phyloP scores from a whole-genome alignment of 352 stramenopile genomes.

The Halophytophthora batemanensis region DNA sequence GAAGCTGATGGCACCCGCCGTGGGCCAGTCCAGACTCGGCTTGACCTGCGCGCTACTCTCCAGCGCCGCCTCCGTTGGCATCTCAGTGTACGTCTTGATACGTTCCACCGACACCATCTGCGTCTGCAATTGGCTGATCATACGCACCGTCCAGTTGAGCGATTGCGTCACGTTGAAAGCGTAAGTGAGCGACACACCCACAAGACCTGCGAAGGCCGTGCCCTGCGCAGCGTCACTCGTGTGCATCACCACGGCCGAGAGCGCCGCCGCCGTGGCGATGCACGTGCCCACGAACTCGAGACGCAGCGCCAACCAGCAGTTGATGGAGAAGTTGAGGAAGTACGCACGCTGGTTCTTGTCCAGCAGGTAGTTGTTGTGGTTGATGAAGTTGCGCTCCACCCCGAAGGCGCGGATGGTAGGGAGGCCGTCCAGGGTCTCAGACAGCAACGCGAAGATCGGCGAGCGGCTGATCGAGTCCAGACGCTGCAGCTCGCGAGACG shows the following conservation, averaged over 20 bases:
- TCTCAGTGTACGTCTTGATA: constrained; percentile 59
- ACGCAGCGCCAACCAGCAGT: constrained; percentile 92
- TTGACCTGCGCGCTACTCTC: constrained; percentile 25
- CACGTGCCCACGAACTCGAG: constrained; percentile 62
- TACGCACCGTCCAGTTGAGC: constrained; percentile 63
- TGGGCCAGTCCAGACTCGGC: constrained; percentile 69
- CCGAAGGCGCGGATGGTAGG: constrained; percentile 79
- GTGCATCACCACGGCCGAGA: constrained; percentile 45
- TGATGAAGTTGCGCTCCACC: constrained; percentile 22
- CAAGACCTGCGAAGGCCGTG: constrained; percentile 43
- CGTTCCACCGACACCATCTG: constrained; percentile 72
- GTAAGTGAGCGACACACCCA: constrained; percentile 63
- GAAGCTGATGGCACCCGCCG: constrained; percentile 79
- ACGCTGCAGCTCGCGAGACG: constrained; percentile 83
- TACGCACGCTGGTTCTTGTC: constrained; percentile 25
- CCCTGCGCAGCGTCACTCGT: constrained; percentile 23
- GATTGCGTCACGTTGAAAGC: constrained; percentile 71
- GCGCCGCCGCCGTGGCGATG: constrained; percentile 40
- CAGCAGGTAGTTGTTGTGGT: constrained; percentile 21
- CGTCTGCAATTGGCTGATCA: constrained; percentile 66
- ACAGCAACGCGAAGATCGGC: constrained; percentile 89
- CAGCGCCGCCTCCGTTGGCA: constrained; percentile 45
- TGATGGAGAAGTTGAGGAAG: constrained; percentile 20
- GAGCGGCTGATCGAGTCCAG: constrained; percentile 80
- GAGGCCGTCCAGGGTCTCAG: constrained; percentile 89